phyloP scores from a whole-genome alignment of 768 basidiomycete species.

The Agaricus bisporus region DNA sequence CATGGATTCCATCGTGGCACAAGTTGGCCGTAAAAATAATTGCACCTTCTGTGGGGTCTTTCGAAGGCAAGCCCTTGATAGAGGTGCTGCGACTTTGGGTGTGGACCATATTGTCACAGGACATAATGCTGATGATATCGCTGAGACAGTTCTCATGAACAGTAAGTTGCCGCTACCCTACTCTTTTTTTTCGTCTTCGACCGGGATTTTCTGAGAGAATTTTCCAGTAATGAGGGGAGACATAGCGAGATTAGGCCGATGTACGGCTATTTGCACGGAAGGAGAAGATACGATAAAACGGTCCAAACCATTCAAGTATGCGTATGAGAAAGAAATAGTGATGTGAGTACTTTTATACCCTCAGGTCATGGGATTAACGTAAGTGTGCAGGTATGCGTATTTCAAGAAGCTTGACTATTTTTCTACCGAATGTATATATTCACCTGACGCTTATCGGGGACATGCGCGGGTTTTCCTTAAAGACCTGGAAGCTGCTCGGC shows the following conservation, averaged over 20 bases:
- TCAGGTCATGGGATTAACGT: background rate
- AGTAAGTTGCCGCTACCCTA: conserved; percentile 42
- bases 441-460: conserved; percentile 96
- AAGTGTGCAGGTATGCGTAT: conserved; percentile 80
- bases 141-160: conserved; percentile 98
- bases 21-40: conserved; percentile 95
- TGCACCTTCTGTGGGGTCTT: conserved; percentile 99
- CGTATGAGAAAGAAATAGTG: conserved; percentile 99
- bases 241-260: conserved; percentile 88
- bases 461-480: conserved; percentile 94
- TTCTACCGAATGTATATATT: conserved; percentile 98
- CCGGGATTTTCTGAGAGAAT: background rate
- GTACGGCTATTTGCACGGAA: conserved; percentile 91
- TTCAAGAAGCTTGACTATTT: conserved; percentile 99
- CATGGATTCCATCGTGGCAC: conserved; percentile 94
- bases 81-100: conserved; percentile 81
- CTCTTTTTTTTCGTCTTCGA: background rate
- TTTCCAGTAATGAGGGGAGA: conserved; percentile 92
- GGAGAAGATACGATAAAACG: conserved; percentile 95
- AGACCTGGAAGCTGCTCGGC: conserved; percentile 89
- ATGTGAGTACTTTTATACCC: conserved; percentile 51
- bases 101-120: conserved; percentile 99
- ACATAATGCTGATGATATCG: conserved; percentile 98
- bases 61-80: conserved; percentile 90
- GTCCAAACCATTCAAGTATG: conserved; percentile 99